These are phyloP conservation scores for Aegilops sharonensis DNA, from an alignment of 176 grass and related monocot genomes.

Conservation along the genomic window DNA sequence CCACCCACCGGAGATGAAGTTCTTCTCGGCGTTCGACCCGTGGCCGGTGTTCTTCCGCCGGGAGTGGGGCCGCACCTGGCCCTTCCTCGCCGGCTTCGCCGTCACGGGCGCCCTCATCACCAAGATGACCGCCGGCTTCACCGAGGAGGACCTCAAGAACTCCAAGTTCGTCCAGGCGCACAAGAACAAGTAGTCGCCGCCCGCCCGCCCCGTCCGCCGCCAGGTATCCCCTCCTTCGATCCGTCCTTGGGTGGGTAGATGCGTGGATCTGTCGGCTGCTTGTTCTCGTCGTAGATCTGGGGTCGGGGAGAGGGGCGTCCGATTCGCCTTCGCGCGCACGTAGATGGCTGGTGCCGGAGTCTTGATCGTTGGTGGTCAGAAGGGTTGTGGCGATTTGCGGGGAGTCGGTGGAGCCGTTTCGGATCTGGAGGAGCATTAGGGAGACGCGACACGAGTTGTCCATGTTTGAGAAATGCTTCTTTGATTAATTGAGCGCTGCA, in stretches of 20 bases:
- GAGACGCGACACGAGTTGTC: no score
- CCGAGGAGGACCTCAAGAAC: slow-evolving; percentile 75
- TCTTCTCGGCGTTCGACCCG: slow-evolving; percentile 56
- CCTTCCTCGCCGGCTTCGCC: slow-evolving; percentile 84
- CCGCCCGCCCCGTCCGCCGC: no score
- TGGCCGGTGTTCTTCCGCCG: slow-evolving; percentile 97
- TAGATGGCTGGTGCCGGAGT: neutral
- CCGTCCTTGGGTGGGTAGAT: neutral
- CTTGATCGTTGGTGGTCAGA: neutral
- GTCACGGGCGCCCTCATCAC: slow-evolving; percentile 54
- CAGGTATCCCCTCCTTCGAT: neutral
- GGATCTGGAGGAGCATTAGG: neutral
- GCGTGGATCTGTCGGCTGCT: neutral
- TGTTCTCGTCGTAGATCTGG: neutral
- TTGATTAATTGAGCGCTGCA: no score
- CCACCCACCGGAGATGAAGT: neutral
- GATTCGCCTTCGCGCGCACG: neutral
- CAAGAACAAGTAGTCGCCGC: neutral
- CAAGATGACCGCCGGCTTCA: slow-evolving; percentile 64
- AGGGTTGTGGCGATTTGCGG: neutral
- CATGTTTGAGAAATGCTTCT: no score
- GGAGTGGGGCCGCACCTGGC: slow-evolving; percentile 73
- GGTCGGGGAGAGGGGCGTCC: no score
- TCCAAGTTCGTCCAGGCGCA: slow-evolving; percentile 66
- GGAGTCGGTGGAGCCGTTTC: neutral